Conservation (phyloP, 2,329 filamentous ascomycete genomes). For the Shiraia bambusicola region DNA sequence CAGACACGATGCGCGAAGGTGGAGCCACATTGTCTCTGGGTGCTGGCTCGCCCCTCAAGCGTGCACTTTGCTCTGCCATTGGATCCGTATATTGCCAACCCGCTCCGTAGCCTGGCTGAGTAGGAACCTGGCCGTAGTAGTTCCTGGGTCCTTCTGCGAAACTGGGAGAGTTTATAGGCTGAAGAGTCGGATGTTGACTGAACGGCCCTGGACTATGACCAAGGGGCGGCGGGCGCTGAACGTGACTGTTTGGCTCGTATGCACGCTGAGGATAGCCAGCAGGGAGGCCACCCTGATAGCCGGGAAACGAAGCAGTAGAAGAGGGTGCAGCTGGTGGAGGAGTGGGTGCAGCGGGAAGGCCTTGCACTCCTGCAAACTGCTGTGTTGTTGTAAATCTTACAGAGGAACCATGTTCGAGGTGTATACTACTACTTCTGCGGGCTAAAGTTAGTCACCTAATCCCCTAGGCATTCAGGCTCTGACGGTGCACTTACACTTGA, state of each 20-base stretch:
- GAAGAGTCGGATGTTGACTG: constrained; percentile 11
- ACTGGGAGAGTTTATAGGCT: constrained; percentile 9
- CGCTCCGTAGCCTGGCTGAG: constrained; percentile 13
- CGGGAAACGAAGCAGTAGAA: constrained; percentile 21
- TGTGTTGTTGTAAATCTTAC: constrained; percentile 3
- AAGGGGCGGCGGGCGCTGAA: constrained; percentile 21
- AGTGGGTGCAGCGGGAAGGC: constrained; percentile 29
- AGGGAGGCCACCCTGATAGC: constrained; percentile 16
- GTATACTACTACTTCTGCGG: constrained; percentile 13
- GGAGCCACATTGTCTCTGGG: constrained; percentile 16
- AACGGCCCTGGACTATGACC: constrained; percentile 13
- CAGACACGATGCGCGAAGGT: constrained; percentile 8
- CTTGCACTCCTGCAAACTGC: constrained; percentile 23
- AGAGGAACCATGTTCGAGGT: neutral
- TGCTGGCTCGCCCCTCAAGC: neutral
- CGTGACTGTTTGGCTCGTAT: constrained; percentile 13
- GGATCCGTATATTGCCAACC: constrained; percentile 22
- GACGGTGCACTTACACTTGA: constrained; percentile 26
- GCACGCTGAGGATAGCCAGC: constrained; percentile 13
- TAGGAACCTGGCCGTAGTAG: constrained; percentile 12
- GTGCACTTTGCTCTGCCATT: constrained; percentile 8
- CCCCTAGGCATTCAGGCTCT: neutral
- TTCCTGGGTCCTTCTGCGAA: constrained; percentile 11
- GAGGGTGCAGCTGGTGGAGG: constrained; percentile 26
- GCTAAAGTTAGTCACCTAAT: constrained; percentile 8